Evolutionary conservation across 75 land plant species (phyloP).

Genomic region (Larix kaempferi): DNA sequence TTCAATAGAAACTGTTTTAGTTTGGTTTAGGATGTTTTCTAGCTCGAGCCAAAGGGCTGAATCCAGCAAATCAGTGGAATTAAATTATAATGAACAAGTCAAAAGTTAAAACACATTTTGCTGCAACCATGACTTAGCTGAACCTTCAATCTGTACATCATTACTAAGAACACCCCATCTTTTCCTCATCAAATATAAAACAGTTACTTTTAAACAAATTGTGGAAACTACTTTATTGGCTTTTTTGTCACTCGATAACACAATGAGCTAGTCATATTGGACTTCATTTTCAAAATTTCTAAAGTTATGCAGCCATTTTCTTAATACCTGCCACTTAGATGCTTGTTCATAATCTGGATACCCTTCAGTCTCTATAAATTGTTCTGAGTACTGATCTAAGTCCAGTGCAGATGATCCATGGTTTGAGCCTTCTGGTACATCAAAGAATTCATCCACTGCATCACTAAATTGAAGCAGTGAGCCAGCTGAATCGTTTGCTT

Average conservation of each 20-base stretch:
- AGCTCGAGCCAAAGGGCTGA: neutral
- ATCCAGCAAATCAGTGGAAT: neutral
- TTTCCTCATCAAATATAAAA: neutral
- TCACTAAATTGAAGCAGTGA: slow-evolving; percentile 60
- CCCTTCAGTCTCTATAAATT: slow-evolving; percentile 38
- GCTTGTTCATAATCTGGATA: slow-evolving; percentile 27
- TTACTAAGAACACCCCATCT: neutral
- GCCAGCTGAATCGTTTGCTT: slow-evolving; percentile 12
- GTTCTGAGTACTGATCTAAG: slow-evolving; percentile 10
- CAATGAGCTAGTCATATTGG: slow-evolving; percentile 8
- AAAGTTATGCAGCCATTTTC: neutral
- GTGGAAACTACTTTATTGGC: neutral
- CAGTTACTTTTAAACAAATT: neutral
- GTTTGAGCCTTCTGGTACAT: slow-evolving; percentile 71
- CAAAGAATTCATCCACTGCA: slow-evolving; percentile 84
- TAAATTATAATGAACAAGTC: neutral
- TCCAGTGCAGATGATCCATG: slow-evolving; percentile 22
- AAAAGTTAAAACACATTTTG: neutral
- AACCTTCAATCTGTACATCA: neutral
- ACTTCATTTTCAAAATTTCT: neutral
- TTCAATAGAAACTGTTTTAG: neutral
- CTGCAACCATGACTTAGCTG: neutral
- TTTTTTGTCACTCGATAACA: neutral
- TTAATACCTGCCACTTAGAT: slow-evolving; percentile 36
- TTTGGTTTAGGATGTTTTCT: neutral